A percentile compares a stretch with the other conserved stretches of the same genome.
These are phyloP conservation scores for Spiromastix sp. DNA, from an alignment of 2,329 filamentous ascomycete genomes.

Conservation along the genomic window DNA sequence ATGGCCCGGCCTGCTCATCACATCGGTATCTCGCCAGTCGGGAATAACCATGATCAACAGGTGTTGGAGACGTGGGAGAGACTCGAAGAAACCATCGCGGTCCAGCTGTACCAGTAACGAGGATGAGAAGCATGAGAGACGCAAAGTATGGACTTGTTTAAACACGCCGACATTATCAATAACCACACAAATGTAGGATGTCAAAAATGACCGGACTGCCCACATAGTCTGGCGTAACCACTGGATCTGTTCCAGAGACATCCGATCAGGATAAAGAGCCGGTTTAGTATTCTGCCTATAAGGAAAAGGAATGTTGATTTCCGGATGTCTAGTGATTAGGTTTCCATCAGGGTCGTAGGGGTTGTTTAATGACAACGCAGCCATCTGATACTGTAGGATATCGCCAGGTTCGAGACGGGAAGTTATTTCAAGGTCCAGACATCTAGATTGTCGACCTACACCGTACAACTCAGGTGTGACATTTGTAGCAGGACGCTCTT, in stretches of 20 bases:
- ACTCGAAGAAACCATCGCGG: slow-evolving; percentile 51
- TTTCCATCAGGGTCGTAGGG: neutral
- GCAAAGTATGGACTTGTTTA: slow-evolving; percentile 46
- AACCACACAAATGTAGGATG: slow-evolving; percentile 55
- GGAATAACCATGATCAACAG: slow-evolving; percentile 53
- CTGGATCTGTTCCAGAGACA: slow-evolving; percentile 56
- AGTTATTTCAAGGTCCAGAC: neutral
- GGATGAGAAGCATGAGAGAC: slow-evolving; percentile 55
- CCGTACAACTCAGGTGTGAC: too few relatives aligned
- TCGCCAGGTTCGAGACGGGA: too few relatives aligned
- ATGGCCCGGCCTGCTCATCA: slow-evolving; percentile 43
- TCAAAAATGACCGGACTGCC: slow-evolving; percentile 58
- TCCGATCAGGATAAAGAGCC: slow-evolving; percentile 40
- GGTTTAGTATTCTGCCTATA: neutral
- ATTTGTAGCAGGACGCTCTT: neutral
- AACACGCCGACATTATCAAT: slow-evolving; percentile 51
- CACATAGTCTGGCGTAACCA: slow-evolving; percentile 59
- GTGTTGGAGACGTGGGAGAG: slow-evolving; percentile 43
- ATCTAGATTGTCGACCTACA: too few relatives aligned
- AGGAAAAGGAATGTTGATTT: neutral
- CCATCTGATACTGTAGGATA: neutral
- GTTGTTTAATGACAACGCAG: neutral
- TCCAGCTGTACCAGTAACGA: slow-evolving; percentile 47
- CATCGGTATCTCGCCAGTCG: slow-evolving; percentile 51
- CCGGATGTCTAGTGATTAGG: neutral